phyloP scores from a whole-genome alignment of 1,284 basidiomycete genomes.

The Ustilago bromivora region DNA sequence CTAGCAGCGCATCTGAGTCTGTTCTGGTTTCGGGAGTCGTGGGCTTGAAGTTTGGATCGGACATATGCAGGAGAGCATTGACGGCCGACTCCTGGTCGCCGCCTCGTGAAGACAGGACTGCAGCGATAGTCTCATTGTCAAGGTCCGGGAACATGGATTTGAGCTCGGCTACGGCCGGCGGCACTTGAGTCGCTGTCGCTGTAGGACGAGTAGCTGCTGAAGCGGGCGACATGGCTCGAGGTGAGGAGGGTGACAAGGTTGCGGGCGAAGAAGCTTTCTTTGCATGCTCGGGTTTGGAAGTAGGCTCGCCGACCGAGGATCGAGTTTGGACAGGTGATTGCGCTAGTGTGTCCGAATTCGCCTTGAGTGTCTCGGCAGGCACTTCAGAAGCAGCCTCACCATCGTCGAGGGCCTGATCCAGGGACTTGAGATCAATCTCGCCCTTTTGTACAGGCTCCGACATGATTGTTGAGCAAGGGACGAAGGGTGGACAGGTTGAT shows the following conservation, averaged over 20 bases:
- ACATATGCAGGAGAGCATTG: slow-evolving; percentile 61
- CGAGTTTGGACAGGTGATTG: slow-evolving; percentile 38
- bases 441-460: slow-evolving; percentile 48
- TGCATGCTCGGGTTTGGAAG: slow-evolving; percentile 13
- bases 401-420: slow-evolving; percentile 44
- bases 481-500: not conserved
- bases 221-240: slow-evolving; percentile 44
- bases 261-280: slow-evolving; percentile 37
- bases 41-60: slow-evolving; percentile 57
- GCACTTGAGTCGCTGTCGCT: not conserved
- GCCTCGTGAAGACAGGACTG: slow-evolving; percentile 53
- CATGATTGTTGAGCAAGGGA: slow-evolving; percentile 18
- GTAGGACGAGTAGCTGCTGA: slow-evolving; percentile 13
- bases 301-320: slow-evolving; percentile 13
- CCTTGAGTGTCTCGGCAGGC: slow-evolving; percentile 28
- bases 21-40: slow-evolving; percentile 32
- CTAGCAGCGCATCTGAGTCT: slow-evolving; percentile 57
- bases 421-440: slow-evolving; percentile 46
- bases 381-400: slow-evolving; percentile 34
- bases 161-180: slow-evolving; percentile 50
- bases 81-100: slow-evolving; percentile 58
- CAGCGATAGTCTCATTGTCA: slow-evolving; percentile 57
- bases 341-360: slow-evolving; percentile 37
- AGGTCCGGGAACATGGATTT: slow-evolving; percentile 61
- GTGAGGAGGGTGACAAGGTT: slow-evolving; percentile 49